Base-by-base conservation (phyloP, 2,329 filamentous ascomycete genomes). In the Cercospora berteroae region DNA sequence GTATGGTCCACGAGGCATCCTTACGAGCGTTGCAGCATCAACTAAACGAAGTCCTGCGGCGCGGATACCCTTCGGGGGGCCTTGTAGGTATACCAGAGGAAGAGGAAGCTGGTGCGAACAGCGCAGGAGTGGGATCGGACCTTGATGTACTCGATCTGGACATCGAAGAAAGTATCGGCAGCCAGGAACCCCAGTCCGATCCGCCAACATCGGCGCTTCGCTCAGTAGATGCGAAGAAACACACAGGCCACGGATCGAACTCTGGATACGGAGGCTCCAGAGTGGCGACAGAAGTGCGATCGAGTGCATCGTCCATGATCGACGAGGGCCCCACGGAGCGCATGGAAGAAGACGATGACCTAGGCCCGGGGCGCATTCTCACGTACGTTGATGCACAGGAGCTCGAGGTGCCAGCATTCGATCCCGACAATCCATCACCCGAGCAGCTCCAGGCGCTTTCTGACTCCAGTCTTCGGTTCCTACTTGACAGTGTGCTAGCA, bases 131-230 rank as follows among this genome's bases (percentile, higher is more conserved):
- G n/a, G n/a, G n/a, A n/a, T n/a, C n/a, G n/a, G n/a, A n/a, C n/a
- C 25, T 27, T 27, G 25, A 27, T 27, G 25, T 27, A 5, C 3
- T 3, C 5, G 25, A 27, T 10, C 29, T 2, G 9, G 9, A 7
- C 29, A 31, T 9, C 9, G 8, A 31, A 9, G 29, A 2, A 5
- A 5, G 29, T 31, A 10, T 9, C 29, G 12, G 10, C 12, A 36
- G 33, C 5, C 9, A 16, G 4, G 2, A 2, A 1, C 8, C 1
- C n/a, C 16, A 9, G 2, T 1, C 3, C 5, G 4, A 44, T 5
- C 9, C 39, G 39, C 8, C n/a, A 44, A n/a, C n/a, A 5, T n/a
- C 39, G 1, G n/a, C 39, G 1, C 5, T 44, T 7, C 39, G 1
- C n/a, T 5, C 39, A n/a, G 4, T 18, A 10, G 5, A 13, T 10